phyloP scores from a whole-genome alignment of 106 monocot genomes.

The Agapanthus africanus region DNA sequence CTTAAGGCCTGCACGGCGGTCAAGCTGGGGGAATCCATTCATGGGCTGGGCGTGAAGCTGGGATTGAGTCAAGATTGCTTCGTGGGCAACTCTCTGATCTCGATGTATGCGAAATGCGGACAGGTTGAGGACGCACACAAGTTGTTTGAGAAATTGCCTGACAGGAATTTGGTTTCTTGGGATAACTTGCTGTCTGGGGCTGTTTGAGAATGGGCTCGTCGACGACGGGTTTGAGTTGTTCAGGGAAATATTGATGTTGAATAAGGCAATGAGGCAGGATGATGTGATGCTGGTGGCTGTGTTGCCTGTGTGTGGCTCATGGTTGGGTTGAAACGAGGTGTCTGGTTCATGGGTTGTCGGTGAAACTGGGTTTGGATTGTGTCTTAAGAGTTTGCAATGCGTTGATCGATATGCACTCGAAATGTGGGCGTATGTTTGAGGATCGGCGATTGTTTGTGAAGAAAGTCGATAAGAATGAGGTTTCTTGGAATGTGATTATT shows the following conservation, averaged over 20 bases:
- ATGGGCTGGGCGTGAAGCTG: constrained; percentile 42
- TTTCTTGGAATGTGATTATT: constrained; percentile 69
- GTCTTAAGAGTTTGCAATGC: constrained; percentile 46
- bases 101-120: constrained; percentile 52
- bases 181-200: constrained; percentile 26
- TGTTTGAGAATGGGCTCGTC: constrained; percentile 28
- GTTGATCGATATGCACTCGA: constrained; percentile 53
- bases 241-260: constrained; percentile 17
- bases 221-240: constrained; percentile 32
- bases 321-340: constrained; percentile 50
- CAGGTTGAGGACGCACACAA: constrained; percentile 22
- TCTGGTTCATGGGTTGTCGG: constrained; percentile 36
- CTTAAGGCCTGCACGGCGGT: constrained; percentile 43
- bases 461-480: constrained; percentile 25
- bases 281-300: constrained; percentile 46
- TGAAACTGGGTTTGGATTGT: constrained; percentile 27
- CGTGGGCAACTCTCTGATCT: constrained; percentile 45
- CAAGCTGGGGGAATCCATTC: constrained; percentile 21
- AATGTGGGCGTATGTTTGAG: constrained; percentile 37
- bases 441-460: constrained; percentile 27
- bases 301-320: constrained; percentile 40
- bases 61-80: constrained; percentile 26
- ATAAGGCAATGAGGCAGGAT: constrained; percentile 16
- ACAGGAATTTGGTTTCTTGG: constrained; percentile 51
- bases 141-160: constrained; percentile 36